These are phyloP conservation scores for Fusarium setosum DNA, from an alignment of 2,329 filamentous ascomycete genomes.

Conservation along the genomic window DNA sequence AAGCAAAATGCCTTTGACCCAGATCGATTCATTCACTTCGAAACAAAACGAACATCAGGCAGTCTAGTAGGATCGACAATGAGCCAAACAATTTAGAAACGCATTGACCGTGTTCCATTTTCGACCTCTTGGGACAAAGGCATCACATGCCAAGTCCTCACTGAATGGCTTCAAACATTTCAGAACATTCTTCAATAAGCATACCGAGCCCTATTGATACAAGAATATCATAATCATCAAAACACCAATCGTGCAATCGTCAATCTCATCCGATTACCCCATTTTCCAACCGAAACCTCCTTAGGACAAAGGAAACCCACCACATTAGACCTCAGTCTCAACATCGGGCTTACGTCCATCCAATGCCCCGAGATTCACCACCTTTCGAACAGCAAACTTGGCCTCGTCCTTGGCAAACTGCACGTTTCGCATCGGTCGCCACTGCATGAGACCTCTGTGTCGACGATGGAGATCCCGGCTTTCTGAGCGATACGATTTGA, in stretches of 20 bases:
- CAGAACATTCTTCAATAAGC: conserved; percentile 10
- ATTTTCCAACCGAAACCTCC: background rate
- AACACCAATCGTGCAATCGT: conserved; percentile 28
- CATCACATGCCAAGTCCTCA: background rate
- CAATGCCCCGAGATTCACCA: conserved; percentile 81
- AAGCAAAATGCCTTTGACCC: too few species aligned
- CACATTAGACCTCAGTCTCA: conserved; percentile 75
- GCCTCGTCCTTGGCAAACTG: conserved; percentile 91
- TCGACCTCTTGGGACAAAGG: background rate
- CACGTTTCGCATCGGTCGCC: conserved; percentile 87
- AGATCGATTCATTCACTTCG: too few species aligned
- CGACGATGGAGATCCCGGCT: conserved; percentile 84
- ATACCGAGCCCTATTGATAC: conserved; percentile 26
- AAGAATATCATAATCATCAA: conserved; percentile 10
- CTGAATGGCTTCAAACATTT: background rate
- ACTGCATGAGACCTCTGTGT: conserved; percentile 94
- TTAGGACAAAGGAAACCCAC: background rate
- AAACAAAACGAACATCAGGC: too few species aligned
- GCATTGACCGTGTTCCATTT: too few species aligned
- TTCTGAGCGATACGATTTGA: conserved; percentile 73
- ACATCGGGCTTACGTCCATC: conserved; percentile 87
- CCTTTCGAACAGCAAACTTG: conserved; percentile 78
- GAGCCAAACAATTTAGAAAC: too few species aligned
- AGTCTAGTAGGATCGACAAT: too few species aligned
- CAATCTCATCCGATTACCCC: conserved; percentile 25